phyloP scores from a whole-genome alignment of 352 stramenopile genomes.

The Globisporangium alternatum region DNA sequence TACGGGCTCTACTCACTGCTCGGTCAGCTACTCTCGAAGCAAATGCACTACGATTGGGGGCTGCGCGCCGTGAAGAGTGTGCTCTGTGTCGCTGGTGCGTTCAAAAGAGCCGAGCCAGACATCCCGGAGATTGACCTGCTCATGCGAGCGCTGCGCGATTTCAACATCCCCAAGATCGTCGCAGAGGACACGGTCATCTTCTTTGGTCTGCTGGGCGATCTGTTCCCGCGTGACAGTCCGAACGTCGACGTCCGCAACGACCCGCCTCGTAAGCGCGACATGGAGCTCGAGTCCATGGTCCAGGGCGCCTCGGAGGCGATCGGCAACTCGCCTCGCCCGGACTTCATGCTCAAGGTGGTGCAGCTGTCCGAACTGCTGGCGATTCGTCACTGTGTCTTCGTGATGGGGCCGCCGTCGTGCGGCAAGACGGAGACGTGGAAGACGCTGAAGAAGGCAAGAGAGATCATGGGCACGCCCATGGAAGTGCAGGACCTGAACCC shows the following conservation, averaged over 20 bases:
- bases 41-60: slow-evolving; percentile 95
- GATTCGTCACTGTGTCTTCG: slow-evolving; percentile 96
- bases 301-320: slow-evolving; percentile 79
- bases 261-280: slow-evolving; percentile 90
- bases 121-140: slow-evolving; percentile 92
- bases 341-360: slow-evolving; percentile 94
- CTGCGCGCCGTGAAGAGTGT: slow-evolving; percentile 95
- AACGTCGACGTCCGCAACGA: slow-evolving; percentile 90
- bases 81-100: slow-evolving; percentile 91
- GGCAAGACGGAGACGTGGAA: slow-evolving; percentile 97
- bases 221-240: slow-evolving; percentile 90
- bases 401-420: slow-evolving; percentile 93
- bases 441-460: slow-evolving; percentile 87
- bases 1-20: slow-evolving; percentile 95
- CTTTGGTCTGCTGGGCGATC: slow-evolving; percentile 91
- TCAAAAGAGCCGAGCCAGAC: slow-evolving; percentile 94
- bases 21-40: slow-evolving; percentile 91
- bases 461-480: slow-evolving; percentile 86
- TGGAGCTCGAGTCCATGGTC: slow-evolving; percentile 90
- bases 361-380: slow-evolving; percentile 93
- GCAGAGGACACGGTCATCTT: slow-evolving; percentile 95
- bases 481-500: slow-evolving; percentile 94
- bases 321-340: slow-evolving; percentile 71
- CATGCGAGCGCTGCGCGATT: slow-evolving; percentile 95
- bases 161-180: slow-evolving; percentile 97